phyloP scores from a whole-genome alignment of 345 rosid genomes.

The Populus alba region DNA sequence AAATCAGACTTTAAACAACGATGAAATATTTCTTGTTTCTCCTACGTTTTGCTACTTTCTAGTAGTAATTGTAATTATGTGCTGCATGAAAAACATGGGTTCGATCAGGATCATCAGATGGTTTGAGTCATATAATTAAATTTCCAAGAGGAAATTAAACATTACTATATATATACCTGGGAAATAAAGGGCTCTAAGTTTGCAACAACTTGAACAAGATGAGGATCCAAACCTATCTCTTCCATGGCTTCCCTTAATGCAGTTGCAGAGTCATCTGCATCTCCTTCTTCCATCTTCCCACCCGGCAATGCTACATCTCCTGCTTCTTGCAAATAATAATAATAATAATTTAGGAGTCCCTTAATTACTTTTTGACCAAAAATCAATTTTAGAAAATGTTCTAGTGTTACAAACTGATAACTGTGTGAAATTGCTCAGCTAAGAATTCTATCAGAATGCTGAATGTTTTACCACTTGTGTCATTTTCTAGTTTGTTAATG shows the following conservation, averaged over 20 bases:
- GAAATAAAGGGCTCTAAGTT: slow-evolving; percentile 34
- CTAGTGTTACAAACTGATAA: too few relatives aligned
- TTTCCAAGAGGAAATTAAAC: background rate
- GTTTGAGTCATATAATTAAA: background rate
- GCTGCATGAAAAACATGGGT: slow-evolving; percentile 15
- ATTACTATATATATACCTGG: slow-evolving; percentile 5
- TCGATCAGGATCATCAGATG: too few relatives aligned
- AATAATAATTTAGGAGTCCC: background rate
- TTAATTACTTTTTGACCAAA: background rate
- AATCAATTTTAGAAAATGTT: background rate
- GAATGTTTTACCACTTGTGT: too few relatives aligned
- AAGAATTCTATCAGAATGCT: too few relatives aligned
- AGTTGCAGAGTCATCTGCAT: slow-evolving; percentile 34
- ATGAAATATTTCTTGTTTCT: too few relatives aligned
- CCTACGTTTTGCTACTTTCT: too few relatives aligned
- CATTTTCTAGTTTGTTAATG: too few relatives aligned
- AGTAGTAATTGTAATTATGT: background rate
- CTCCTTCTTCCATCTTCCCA: slow-evolving; percentile 44
- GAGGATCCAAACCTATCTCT: slow-evolving; percentile 42
- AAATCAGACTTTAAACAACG: too few relatives aligned
- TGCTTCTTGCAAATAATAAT: slow-evolving; percentile 7
- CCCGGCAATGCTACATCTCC: slow-evolving; percentile 49
- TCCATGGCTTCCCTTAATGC: slow-evolving; percentile 40
- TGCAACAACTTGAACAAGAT: slow-evolving; percentile 32
- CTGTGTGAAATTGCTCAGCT: too few relatives aligned